Conservation (phyloP, 78 protist genomes). For the Emiliania huxleyi region DNA sequence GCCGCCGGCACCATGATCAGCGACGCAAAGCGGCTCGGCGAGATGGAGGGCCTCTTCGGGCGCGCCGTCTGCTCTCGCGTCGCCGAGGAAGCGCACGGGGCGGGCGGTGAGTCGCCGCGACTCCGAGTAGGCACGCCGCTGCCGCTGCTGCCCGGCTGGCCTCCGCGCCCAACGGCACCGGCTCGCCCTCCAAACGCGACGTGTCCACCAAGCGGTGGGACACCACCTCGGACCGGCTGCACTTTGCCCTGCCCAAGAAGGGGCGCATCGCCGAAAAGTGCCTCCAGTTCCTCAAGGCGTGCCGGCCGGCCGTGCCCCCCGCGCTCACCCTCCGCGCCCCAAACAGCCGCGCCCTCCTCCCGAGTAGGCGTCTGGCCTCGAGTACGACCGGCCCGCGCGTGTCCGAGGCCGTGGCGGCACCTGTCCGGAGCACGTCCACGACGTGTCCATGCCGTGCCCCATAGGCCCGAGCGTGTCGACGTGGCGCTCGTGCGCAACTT, state of each 20-base stretch:
- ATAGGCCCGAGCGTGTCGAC: conserved; percentile 52
- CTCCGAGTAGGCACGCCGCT: no score
- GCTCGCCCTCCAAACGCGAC: background rate
- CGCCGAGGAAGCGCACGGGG: no score
- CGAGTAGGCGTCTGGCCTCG: conserved; percentile 19
- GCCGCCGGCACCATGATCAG: background rate
- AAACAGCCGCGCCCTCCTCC: no score
- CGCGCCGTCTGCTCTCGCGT: no score
- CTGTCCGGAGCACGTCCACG: no score
- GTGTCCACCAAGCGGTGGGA: background rate
- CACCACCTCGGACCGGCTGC: background rate
- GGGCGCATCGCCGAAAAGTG: conserved; percentile 56
- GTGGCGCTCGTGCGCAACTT: conserved; percentile 56
- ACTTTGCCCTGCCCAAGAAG: conserved; percentile 62
- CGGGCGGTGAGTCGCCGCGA: no score
- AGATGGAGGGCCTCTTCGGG: conserved; percentile 50
- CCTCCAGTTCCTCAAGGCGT: conserved; percentile 1
- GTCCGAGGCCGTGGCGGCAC: no score
- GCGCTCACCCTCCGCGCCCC: no score
- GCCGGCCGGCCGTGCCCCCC: no score
- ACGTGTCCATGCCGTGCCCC: no score
- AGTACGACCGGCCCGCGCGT: conserved; percentile 16
- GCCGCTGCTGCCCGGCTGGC: background rate
- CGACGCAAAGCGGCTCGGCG: conserved; percentile 32
- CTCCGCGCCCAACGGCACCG: background rate